Evolutionary conservation across 768 basidiomycete species (phyloP).

Genomic region (Galerina sulciceps): DNA sequence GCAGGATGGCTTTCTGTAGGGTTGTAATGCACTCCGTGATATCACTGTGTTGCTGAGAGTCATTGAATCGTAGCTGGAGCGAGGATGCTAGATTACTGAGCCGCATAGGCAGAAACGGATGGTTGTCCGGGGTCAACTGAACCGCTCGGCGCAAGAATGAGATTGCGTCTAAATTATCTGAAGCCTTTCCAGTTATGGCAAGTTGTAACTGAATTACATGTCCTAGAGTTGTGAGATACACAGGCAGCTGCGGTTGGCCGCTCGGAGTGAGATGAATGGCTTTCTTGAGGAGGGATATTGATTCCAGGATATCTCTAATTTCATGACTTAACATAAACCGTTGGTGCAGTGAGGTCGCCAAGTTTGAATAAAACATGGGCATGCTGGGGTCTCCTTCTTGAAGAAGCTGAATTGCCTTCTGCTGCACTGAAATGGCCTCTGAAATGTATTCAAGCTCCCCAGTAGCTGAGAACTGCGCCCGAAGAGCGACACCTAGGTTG

Average conservation of each 20-base stretch:
- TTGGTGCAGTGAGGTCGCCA: neutral
- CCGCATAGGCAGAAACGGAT: neutral
- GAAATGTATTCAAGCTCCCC: neutral
- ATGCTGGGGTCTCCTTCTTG: neutral
- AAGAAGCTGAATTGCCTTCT: neutral
- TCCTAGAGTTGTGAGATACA: slow-evolving; percentile 9
- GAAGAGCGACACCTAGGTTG: neutral
- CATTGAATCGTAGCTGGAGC: neutral
- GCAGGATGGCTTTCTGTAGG: neutral
- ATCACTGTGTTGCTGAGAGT: neutral
- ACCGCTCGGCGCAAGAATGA: slow-evolving; percentile 6
- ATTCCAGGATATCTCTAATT: neutral
- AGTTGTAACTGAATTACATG: slow-evolving; percentile 12
- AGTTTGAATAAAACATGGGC: neutral
- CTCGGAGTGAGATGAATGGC: slow-evolving; percentile 8
- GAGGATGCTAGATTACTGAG: neutral
- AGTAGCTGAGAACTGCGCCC: neutral
- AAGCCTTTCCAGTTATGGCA: slow-evolving; percentile 2
- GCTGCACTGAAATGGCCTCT: neutral
- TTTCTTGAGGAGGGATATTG: neutral
- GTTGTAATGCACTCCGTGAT: neutral
- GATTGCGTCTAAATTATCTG: slow-evolving; percentile 12
- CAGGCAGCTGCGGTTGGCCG: neutral
- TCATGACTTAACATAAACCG: neutral
- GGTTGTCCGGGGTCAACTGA: slow-evolving; percentile 1